phyloP scores from a whole-genome alignment of 2,329 filamentous ascomycete genomes.

The Pseudocercospora vitis region DNA sequence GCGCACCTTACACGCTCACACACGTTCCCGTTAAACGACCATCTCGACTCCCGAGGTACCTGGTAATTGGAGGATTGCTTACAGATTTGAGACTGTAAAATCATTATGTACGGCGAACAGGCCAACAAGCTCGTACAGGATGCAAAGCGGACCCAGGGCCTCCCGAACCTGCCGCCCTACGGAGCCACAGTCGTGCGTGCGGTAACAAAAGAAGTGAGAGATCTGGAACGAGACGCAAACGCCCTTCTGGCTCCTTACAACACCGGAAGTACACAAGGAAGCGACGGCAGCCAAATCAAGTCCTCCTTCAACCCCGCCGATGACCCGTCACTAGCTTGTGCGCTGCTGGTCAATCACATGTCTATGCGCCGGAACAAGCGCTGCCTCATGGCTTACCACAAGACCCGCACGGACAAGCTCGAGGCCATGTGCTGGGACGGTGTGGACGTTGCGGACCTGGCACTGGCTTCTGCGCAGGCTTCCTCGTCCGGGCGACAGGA shows the following conservation, averaged over 20 bases:
- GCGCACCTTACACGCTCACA: no score
- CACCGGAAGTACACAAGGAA: conserved; percentile 40
- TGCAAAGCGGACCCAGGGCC: conserved; percentile 88
- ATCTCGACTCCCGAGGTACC: no score
- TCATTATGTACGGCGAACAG: conserved; percentile 80
- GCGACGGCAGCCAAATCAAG: conserved; percentile 45
- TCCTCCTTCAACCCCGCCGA: conserved; percentile 81
- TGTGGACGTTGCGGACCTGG: conserved; percentile 72
- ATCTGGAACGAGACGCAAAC: conserved; percentile 82
- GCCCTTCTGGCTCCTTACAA: conserved; percentile 78
- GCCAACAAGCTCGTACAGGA: conserved; percentile 92
- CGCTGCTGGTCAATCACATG: conserved; percentile 87
- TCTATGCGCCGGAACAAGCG: conserved; percentile 96
- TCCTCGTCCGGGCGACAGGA: conserved; percentile 34
- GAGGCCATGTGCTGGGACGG: conserved; percentile 94
- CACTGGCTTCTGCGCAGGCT: conserved; percentile 50
- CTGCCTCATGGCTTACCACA: conserved; percentile 91
- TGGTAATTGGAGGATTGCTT: no score
- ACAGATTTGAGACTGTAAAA: no score
- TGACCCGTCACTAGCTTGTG: conserved; percentile 81
- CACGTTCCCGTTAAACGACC: no score
- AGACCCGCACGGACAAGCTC: conserved; percentile 83
- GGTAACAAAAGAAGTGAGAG: conserved; percentile 86
- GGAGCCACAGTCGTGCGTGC: conserved; percentile 87
- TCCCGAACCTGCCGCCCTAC: conserved; percentile 84